phyloP scores from a whole-genome alignment of 371 early-diverging fungal genomes.

The Mortierella sp. region DNA sequence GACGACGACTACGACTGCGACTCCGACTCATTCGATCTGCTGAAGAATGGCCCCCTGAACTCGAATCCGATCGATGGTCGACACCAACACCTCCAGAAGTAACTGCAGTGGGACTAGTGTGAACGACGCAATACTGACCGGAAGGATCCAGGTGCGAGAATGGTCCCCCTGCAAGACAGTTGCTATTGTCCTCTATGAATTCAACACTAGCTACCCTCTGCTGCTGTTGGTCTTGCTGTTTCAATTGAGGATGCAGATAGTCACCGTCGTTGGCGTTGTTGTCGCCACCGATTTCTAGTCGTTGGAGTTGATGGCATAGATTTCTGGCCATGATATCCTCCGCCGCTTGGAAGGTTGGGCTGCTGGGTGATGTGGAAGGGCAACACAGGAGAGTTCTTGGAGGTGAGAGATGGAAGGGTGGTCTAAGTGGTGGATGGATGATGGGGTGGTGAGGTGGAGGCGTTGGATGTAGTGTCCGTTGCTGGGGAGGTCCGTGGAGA shows the following conservation, averaged over 20 bases:
- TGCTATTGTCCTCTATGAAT: not conserved
- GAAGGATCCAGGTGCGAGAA: not conserved
- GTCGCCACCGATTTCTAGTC: slow-evolving; percentile 20
- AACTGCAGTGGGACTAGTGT: not conserved
- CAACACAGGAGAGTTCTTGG: slow-evolving; percentile 14
- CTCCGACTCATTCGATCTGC: not conserved
- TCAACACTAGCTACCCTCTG: not conserved
- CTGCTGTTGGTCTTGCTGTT: not conserved
- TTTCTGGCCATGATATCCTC: slow-evolving; percentile 18
- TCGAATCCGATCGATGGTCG: not conserved
- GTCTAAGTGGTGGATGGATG: slow-evolving; percentile 12
- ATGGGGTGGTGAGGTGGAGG: not conserved
- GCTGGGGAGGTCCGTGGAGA: slow-evolving; percentile 13
- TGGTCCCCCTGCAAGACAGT: not conserved
- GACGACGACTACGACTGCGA: not conserved
- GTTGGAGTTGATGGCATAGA: slow-evolving; percentile 18
- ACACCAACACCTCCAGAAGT: not conserved
- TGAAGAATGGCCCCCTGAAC: not conserved
- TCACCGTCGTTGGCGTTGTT: not conserved
- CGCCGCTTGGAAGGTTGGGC: not conserved
- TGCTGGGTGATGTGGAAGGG: not conserved
- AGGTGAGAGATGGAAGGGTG: slow-evolving; percentile 8
- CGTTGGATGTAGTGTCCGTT: slow-evolving; percentile 25
- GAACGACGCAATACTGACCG: not conserved
- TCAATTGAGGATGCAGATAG: not conserved